Evolutionary conservation across 2,329 filamentous ascomycete genomes (phyloP), one percentile per base, ranked within the genome.

Genomic region (Clonostachys solani): DNA sequence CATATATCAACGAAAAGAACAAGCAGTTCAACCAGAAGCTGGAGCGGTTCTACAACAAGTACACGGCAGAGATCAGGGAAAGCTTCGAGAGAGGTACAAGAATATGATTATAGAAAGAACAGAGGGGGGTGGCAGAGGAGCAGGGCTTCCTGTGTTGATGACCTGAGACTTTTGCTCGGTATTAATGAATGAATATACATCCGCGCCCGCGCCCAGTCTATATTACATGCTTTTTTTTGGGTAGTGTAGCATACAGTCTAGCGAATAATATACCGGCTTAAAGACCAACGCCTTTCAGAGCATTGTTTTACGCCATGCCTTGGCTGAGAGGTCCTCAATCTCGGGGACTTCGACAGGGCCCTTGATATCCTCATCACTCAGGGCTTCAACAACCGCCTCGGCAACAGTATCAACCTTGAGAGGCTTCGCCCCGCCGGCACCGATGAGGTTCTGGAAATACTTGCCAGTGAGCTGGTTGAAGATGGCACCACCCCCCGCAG

Each of bases 1-100:
- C 92, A 8, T 97, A 96, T 70, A 99, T 99, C 80, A 99, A 99
- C 72, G 91, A 96, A 72, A 96, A 99, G 86, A 99, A 99, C 78
- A 97, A 97, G 78, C 91, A 96, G 77, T 99, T 99, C 75, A 99
- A 99, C 82, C 85, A 95, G 74, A 97, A 99, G 74, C 75, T 99
- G 67, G 78, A 87, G 46, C 79, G 94, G 55, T 99, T 97, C 73
- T 99, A 99, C 71, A 94, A 99, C 73, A 95, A 96, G 75, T 99
- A 99, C 68, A 99, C 94, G 42, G 84, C 88, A 33, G 94, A 99
- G 66, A 97, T 99, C 59, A 78, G 94, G 62, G 94, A 99, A 63
- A 96, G 88, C 67, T 99, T 99, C 65, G 94, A 99, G 78, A 82
- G 94, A 54, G 94, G 94, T 16, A 97, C 94, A 5, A 95, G 95